phyloP scores from a whole-genome alignment of 2,329 filamentous ascomycete species.

The Bipolaris bicolor region DNA sequence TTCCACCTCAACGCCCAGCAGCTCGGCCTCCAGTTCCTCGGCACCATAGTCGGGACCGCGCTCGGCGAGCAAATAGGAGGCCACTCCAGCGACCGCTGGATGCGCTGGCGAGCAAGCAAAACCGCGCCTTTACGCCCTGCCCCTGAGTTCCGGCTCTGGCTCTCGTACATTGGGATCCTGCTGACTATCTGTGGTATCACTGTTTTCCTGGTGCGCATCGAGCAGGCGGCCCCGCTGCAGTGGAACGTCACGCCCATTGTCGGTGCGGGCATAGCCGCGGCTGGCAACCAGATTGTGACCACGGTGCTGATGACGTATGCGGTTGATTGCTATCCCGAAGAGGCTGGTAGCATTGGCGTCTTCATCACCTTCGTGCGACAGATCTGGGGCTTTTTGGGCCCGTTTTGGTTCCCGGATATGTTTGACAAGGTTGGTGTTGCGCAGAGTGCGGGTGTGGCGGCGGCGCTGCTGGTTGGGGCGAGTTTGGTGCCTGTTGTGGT shows the following conservation, averaged over 20 bases:
- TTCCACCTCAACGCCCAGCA: slow-evolving; percentile 65
- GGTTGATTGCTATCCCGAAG: slow-evolving; percentile 62
- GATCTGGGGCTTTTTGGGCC: slow-evolving; percentile 52
- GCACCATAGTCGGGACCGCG: slow-evolving; percentile 62
- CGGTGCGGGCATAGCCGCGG: slow-evolving; percentile 58
- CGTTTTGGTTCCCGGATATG: slow-evolving; percentile 53
- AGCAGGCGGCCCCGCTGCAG: slow-evolving; percentile 50
- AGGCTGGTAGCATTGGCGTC: slow-evolving; percentile 62
- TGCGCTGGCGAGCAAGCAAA: slow-evolving; percentile 50
- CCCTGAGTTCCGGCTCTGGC: slow-evolving; percentile 64
- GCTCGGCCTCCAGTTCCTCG: slow-evolving; percentile 64
- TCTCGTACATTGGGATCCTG: slow-evolving; percentile 60
- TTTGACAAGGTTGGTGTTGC: slow-evolving; percentile 45
- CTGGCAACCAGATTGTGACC: slow-evolving; percentile 66
- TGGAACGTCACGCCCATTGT: slow-evolving; percentile 65
- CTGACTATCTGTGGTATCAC: slow-evolving; percentile 60
- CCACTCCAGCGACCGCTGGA: slow-evolving; percentile 60
- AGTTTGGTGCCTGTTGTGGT: slow-evolving; percentile 32
- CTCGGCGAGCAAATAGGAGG: slow-evolving; percentile 66
- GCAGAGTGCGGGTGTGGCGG: slow-evolving; percentile 48
- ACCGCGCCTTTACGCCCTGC: slow-evolving; percentile 51
- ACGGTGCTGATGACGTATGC: slow-evolving; percentile 66
- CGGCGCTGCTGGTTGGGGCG: slow-evolving; percentile 39
- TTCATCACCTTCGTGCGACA: slow-evolving; percentile 65
- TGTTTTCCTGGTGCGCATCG: slow-evolving; percentile 60